Conservation (phyloP, 2,329 filamentous ascomycete species). For the Alternaria dauci region DNA sequence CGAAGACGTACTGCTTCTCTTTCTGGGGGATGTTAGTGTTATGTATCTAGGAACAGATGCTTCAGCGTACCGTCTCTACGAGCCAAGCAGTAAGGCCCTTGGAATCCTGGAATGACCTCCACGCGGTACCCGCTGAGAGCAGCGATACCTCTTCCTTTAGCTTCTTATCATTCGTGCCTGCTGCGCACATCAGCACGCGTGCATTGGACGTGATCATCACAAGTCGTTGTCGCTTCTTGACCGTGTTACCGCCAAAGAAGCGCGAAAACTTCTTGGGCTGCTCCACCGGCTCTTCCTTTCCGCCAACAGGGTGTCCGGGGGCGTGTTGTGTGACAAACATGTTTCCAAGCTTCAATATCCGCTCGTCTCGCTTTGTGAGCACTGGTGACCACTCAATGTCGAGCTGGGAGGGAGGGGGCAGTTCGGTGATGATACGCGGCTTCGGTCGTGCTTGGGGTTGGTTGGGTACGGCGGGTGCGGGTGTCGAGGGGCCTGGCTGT, state of each 20-base stretch:
- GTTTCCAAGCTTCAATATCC: conserved; percentile 93
- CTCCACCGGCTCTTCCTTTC: conserved; percentile 71
- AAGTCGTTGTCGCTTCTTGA: conserved; percentile 90
- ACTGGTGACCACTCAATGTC: conserved; percentile 89
- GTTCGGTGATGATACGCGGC: conserved; percentile 82
- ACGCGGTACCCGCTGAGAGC: conserved; percentile 75
- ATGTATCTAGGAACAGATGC: background rate
- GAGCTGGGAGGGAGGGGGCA: conserved; percentile 68
- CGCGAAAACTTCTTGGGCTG: conserved; percentile 83
- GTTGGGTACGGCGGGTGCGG: conserved; percentile 20
- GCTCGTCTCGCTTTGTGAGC: conserved; percentile 86
- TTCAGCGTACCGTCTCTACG: conserved; percentile 83
- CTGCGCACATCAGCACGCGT: conserved; percentile 86
- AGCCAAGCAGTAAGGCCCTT: conserved; percentile 90
- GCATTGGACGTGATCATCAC: conserved; percentile 96
- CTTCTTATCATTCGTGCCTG: conserved; percentile 95
- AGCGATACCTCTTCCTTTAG: conserved; percentile 92
- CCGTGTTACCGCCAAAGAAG: conserved; percentile 90
- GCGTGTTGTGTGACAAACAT: conserved; percentile 83
- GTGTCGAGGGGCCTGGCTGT: conserved; percentile 40
- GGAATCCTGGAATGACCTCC: conserved; percentile 81
- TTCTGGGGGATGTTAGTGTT: conserved; percentile 62
- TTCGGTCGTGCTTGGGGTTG: conserved; percentile 62
- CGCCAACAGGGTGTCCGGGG: conserved; percentile 75
- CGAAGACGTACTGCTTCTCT: conserved; percentile 91